Conservation (phyloP, 352 stramenopile species). For the Saprolegnia diclina region DNA sequence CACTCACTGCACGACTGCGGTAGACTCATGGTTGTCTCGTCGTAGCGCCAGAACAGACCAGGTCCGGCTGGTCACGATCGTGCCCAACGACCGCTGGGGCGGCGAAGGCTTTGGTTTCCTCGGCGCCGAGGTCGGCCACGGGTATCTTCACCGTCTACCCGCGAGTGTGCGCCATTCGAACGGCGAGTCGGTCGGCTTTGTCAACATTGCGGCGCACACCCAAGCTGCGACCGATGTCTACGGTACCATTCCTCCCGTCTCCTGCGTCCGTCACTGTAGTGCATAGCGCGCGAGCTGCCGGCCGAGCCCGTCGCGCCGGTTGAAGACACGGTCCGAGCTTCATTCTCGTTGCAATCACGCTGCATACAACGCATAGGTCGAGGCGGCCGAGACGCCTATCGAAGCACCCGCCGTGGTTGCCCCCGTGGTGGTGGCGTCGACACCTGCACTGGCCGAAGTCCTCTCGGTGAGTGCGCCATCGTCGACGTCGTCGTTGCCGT, state of each 20-base stretch:
- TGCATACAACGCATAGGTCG: no score
- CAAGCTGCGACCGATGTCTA: conserved; percentile 73
- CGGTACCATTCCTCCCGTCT: conserved; percentile 38
- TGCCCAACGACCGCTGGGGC: conserved; percentile 79
- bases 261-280: background rate
- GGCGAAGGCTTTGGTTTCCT: conserved; percentile 77
- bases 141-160: conserved; percentile 94
- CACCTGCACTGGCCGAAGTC: no score
- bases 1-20: no score
- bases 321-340: background rate
- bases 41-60: conserved; percentile 83
- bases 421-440: no score
- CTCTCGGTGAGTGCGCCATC: background rate
- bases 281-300: background rate
- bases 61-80: conserved; percentile 88
- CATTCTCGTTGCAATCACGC: background rate
- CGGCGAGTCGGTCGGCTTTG: conserved; percentile 70
- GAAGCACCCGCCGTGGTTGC: no score
- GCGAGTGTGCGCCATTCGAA: conserved; percentile 44
- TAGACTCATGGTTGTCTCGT: background rate
- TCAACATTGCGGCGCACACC: conserved; percentile 62
- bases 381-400: no score
- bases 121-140: conserved; percentile 92
- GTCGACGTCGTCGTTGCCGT: background rate
- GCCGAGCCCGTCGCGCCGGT: background rate